Evolutionary conservation across 2,329 filamentous ascomycete species (phyloP), one percentile per base, ranked within the genome.

Genomic region (Orbilia ellipsospora): DNA sequence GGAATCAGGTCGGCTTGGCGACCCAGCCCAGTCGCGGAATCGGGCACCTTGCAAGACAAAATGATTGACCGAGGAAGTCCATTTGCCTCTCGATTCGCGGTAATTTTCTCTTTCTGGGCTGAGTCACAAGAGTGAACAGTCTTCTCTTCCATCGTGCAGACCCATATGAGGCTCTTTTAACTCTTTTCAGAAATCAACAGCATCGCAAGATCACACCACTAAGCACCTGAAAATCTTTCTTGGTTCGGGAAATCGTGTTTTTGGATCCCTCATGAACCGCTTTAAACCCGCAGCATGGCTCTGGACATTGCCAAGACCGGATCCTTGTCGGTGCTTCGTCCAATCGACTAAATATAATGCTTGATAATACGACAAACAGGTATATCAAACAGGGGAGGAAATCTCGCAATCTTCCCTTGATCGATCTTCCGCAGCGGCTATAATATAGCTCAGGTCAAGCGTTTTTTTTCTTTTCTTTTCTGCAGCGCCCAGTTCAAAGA

Each of bases 11-110:
- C 6, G 1, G 31, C 31, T 36, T 36, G 31, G 31, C 31, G 10
- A 36, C 31, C 6, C 31, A 36, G 31, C 31, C 31, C 31, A 6
- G 31, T 36, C 57, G 57, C 57, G 44, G 57, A 50, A 50, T 36
- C 23, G 57, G 56, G 36, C 28, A 31, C 12, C 44, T 36, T 61
- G 4, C 15, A 23, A 36, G 18, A 12, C n/a, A 2, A 15, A 60
- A 16, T 6, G 31, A 36, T 31, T 18, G 40, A 18, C 40, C 18
- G 56, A 15, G n/a, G 13, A 48, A 16, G 44, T 15, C 16, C 18
- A 50, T 61, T 61, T 61, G 57, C 57, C 57, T 50, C 57, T 40
- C 45, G 40, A 45, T 48, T 48, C 48, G 36, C 2, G 5, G 16
- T 23, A 4, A 36, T 61, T 23, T 23, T 44, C 57, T 40, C 31